Conservation (phyloP, 208 protist species). For the Trypanosoma grayi region DNA sequence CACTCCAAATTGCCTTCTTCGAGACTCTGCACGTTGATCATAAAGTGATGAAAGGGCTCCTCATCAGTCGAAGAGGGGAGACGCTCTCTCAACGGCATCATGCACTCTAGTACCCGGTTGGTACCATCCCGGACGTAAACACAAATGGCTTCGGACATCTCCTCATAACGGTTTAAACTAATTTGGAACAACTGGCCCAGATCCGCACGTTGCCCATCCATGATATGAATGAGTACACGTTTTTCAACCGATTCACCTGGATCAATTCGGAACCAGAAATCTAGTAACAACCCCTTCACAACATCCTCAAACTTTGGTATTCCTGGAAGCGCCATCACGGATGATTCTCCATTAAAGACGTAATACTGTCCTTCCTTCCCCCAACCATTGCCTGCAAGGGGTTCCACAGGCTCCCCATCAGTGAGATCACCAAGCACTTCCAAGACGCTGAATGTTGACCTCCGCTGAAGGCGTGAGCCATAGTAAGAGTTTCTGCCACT, state of each 20-base stretch:
- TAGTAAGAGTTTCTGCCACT: slow-evolving; percentile 51
- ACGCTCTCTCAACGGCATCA: slow-evolving; percentile 38
- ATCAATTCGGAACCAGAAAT: slow-evolving; percentile 88
- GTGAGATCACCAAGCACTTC: slow-evolving; percentile 26
- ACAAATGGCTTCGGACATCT: slow-evolving; percentile 63
- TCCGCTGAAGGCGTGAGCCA: slow-evolving; percentile 45
- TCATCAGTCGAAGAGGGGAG: slow-evolving; percentile 19
- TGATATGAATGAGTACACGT: slow-evolving; percentile 74
- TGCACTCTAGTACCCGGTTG: slow-evolving; percentile 84
- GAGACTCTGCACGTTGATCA: slow-evolving; percentile 67
- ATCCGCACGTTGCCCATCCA: slow-evolving; percentile 75
- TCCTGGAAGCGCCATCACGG: slow-evolving; percentile 76
- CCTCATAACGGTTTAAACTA: slow-evolving; percentile 72
- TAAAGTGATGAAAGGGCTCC: slow-evolving; percentile 73
- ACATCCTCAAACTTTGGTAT: slow-evolving; percentile 86
- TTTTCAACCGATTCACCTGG: slow-evolving; percentile 40
- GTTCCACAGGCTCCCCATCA: slow-evolving; percentile 17
- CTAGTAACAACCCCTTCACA: slow-evolving; percentile 67
- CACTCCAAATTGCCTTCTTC: slow-evolving; percentile 74
- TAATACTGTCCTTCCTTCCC: slow-evolving; percentile 46
- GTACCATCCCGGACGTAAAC: slow-evolving; percentile 74
- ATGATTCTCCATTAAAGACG: slow-evolving; percentile 72
- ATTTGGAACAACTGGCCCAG: slow-evolving; percentile 82
- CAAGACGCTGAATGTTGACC: slow-evolving; percentile 57
- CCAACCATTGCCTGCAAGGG: slow-evolving; percentile 84